Evolutionary conservation across 192 early-diverging fungal species (phyloP).

Genomic region (Cladochytrium replicatum): DNA sequence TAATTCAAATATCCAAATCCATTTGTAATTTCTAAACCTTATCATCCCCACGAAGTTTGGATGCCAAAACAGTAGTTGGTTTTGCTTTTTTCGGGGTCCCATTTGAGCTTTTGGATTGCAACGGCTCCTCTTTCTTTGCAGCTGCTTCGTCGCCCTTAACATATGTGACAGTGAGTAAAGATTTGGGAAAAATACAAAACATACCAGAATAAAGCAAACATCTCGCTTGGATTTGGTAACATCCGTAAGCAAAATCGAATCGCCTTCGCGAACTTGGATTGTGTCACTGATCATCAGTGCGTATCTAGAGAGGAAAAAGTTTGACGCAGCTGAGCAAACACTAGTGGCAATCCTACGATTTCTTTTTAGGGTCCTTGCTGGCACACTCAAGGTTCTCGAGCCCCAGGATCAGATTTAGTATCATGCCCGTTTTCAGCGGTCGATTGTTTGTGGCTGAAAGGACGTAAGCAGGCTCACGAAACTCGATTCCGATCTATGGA

Average conservation of each 20-base stretch:
- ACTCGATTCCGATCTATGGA: slow-evolving; percentile 81
- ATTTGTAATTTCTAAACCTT: too few relatives aligned
- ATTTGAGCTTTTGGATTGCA: too few relatives aligned
- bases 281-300: slow-evolving; percentile 73
- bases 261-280: slow-evolving; percentile 54
- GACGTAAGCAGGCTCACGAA: slow-evolving; percentile 72
- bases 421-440: slow-evolving; percentile 70
- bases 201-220: neutral
- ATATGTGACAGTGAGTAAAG: neutral
- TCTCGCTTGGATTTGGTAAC: slow-evolving; percentile 35
- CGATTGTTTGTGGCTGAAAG: slow-evolving; percentile 62
- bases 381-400: slow-evolving; percentile 79
- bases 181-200: neutral
- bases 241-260: slow-evolving; percentile 50
- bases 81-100: too few relatives aligned
- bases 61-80: slow-evolving; percentile 5
- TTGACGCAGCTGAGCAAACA: slow-evolving; percentile 6
- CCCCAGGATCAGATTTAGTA: slow-evolving; percentile 72
- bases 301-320: slow-evolving; percentile 39
- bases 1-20: too few relatives aligned
- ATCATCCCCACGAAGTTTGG: slow-evolving; percentile 23
- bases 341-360: slow-evolving; percentile 34
- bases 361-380: slow-evolving; percentile 56
- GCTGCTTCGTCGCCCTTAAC: slow-evolving; percentile 32
- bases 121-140: slow-evolving; percentile 13